phyloP scores from a whole-genome alignment of 805 yeast species.

The Lachancea kluyveri region DNA sequence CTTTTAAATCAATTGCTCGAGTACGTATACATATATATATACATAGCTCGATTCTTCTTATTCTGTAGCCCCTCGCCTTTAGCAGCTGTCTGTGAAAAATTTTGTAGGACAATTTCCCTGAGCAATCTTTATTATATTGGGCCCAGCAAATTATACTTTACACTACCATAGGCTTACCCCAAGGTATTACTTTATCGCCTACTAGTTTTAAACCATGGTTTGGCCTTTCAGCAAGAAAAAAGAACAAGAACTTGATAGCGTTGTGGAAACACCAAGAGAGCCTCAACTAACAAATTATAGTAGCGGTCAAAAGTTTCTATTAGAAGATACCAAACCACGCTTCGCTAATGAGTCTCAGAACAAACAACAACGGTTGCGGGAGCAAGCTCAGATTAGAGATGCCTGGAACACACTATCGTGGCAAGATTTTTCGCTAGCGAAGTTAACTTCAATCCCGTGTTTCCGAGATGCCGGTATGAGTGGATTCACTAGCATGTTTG shows the following conservation, averaged over 20 bases:
- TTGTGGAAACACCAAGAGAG: slow-evolving; percentile 3
- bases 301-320: slow-evolving; percentile 31
- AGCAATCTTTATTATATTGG: too few species aligned
- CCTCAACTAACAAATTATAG: slow-evolving; percentile 19
- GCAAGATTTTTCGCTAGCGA: slow-evolving; percentile 47
- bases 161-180: too few species aligned
- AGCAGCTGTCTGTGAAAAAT: too few species aligned
- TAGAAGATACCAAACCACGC: slow-evolving; percentile 37
- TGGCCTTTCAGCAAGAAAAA: slow-evolving; percentile 15
- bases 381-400: slow-evolving; percentile 29
- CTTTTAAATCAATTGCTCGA: too few species aligned
- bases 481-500: slow-evolving; percentile 68
- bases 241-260: slow-evolving; percentile 5
- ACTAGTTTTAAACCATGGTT: slow-evolving; percentile 14
- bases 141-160: too few species aligned
- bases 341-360: slow-evolving; percentile 28
- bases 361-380: slow-evolving; percentile 20
- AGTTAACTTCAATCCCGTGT: slow-evolving; percentile 60
- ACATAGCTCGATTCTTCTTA: too few species aligned
- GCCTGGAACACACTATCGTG: slow-evolving; percentile 39
- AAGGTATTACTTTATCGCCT: too few species aligned
- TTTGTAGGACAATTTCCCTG: too few species aligned
- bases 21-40: too few species aligned
- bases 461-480: slow-evolving; percentile 73
- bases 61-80: too few species aligned